Base-by-base conservation (phyloP, 106 monocot species). In the Dendrobium nobile region DNA sequence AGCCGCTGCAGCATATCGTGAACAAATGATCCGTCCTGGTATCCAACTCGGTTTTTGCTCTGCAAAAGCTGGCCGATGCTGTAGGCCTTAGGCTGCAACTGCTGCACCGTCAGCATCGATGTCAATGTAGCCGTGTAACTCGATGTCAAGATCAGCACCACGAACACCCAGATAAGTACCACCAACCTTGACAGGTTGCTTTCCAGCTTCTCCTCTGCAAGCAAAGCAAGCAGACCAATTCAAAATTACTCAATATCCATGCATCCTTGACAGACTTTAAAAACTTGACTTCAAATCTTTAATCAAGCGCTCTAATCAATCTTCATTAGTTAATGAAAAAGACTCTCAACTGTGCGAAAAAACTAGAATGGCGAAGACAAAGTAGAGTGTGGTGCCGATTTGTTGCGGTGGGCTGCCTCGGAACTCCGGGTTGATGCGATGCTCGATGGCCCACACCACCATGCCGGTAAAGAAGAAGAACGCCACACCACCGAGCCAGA, bases 81-180 rank as follows among this genome's bases (percentile, higher is more conserved):
- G 18, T 84, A 79, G 41, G 85, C 82, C 20, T 86, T 67, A 2
- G 91, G 93, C 72, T 86, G 85, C 10, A 94, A 86, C 68, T 89
- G 79, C 58, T 89, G 86, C 17, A 85, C 84, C 0, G 89, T 94
- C 41, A 94, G 81, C 89, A 91, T 87, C 13, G 86, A 91, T 6
- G 90, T 84, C 78, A 91, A 64, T 82, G 87, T 93, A 1, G 88
- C 93, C 0, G 87, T 93, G 82, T 91, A 94, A 72, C 91, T 91
- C 6, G 91, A 89, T 11, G 86, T 81, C 10, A 94, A 78, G 18
- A 91, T 89, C 26, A 91, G 89, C 42, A 91, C 89, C 0, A 94
- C 88, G 27, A 89, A 91, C 18, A 87, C 79, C 91, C 93, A 94
- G 17, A 91, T 81, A 55, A 91, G 85, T 77, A 91, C 86, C 37